Evolutionary conservation across 257 asterid species (phyloP), one percentile per base, ranked within the genome.

Genomic region (Przewalskia tangutica): DNA sequence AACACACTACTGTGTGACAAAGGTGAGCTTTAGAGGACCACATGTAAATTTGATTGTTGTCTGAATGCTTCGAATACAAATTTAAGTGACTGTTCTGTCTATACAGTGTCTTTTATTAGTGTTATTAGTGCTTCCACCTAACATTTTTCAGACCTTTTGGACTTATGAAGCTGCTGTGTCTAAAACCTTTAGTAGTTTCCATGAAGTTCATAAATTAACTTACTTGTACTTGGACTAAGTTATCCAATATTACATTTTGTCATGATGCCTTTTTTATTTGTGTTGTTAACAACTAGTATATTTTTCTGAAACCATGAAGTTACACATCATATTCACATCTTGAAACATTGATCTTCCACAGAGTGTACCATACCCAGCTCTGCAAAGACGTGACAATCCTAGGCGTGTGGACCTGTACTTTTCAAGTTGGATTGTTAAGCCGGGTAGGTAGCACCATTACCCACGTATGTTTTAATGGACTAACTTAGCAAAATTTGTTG

Each of bases 351-450:
- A 75, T 75, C 44, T 58, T 90, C 86, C 90, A 44, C 40, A 94
- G 98, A 95, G 96, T 44, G 94, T 93, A 55, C 95, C 95, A 55
- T 89, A 90, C 86, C 93, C 92, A 59, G 65, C 88, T 88, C 78
- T 95, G 87, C 91, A 94, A 3, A 90, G 90, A 87, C 90, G 95
- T 4, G 97, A 90, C 89, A 95, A 91, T 84, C 99, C 98, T 60
- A 91, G 97, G 87, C 96, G 96, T 17, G 98, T 95, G 40, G 96
- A 91, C 86, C 93, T 86, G 71, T 94, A 95, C 89, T 94, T 94
- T 66, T 95, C 99, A 82, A 95, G 99, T 88, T 95, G 99, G 99
- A 82, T 92, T 77, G 91, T 95, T 83, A 92, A 86, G 88, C 93
- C 90, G 14, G 92, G 92, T 89, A 84, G 50, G 84, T 66, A 17